These are phyloP conservation scores for Leccinum incarnatum DNA, from an alignment of 768 basidiomycete species.

Conservation along the genomic window DNA sequence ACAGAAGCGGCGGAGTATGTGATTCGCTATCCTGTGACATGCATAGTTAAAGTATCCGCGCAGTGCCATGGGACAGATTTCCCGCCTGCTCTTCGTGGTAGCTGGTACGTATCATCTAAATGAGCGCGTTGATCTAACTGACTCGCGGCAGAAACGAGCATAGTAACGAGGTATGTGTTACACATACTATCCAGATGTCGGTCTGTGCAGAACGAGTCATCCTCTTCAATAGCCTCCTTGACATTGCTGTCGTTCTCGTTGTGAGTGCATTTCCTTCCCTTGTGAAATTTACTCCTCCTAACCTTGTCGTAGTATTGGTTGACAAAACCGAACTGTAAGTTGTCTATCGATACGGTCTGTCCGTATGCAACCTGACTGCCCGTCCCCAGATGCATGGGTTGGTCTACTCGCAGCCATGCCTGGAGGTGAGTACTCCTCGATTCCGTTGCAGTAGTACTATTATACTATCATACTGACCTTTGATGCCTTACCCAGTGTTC, in stretches of 20 bases:
- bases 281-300: background rate
- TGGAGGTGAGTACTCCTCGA: constrained; percentile 9
- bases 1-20: constrained; percentile 10
- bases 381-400: constrained; percentile 15
- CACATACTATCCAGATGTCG: background rate
- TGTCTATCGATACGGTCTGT: background rate
- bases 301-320: constrained; percentile 15
- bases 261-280: constrained; percentile 6
- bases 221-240: constrained; percentile 8
- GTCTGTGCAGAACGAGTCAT: background rate
- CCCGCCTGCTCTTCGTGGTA: constrained; percentile 2
- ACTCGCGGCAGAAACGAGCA: constrained; percentile 17
- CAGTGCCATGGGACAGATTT: constrained; percentile 4
- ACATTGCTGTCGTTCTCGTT: constrained; percentile 1
- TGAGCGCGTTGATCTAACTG: background rate
- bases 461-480: background rate
- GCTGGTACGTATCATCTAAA: constrained; percentile 12
- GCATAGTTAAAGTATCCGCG: background rate
- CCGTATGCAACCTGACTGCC: background rate
- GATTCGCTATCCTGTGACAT: background rate
- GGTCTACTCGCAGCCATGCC: constrained; percentile 16
- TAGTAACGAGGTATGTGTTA: constrained; percentile 10
- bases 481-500: constrained; percentile 11
- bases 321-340: constrained; percentile 13
- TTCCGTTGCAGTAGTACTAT: no score